phyloP scores from a whole-genome alignment of 1,284 basidiomycete genomes.

The Tausonia pullulans region DNA sequence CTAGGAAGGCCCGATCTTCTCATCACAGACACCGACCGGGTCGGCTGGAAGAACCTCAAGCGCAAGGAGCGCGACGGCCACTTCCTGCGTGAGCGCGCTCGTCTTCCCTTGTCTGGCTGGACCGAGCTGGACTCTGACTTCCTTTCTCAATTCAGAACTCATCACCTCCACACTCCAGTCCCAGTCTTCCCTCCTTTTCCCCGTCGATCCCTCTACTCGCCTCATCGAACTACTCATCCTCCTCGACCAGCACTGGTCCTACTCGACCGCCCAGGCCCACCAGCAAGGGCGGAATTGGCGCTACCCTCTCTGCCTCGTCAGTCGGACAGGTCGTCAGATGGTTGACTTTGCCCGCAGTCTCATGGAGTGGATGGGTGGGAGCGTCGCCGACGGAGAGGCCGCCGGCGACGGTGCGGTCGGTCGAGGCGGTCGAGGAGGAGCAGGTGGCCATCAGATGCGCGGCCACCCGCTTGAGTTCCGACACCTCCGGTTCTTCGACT shows the following conservation, averaged over 20 bases:
- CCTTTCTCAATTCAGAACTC: slow-evolving; percentile 45
- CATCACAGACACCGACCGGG: slow-evolving; percentile 84
- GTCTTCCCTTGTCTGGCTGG: background rate
- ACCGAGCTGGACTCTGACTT: background rate
- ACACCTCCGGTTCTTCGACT: slow-evolving; percentile 79
- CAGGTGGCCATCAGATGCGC: slow-evolving; percentile 48
- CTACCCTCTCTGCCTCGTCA: slow-evolving; percentile 80
- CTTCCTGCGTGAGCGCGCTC: slow-evolving; percentile 54
- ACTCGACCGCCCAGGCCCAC: slow-evolving; percentile 51
- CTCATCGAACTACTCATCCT: slow-evolving; percentile 87
- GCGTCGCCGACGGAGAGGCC: slow-evolving; percentile 76
- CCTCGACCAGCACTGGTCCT: slow-evolving; percentile 96
- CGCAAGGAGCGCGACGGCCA: slow-evolving; percentile 84
- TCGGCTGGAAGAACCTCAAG: slow-evolving; percentile 67
- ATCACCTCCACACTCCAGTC: slow-evolving; percentile 71
- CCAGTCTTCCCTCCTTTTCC: slow-evolving; percentile 76
- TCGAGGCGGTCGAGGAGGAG: slow-evolving; percentile 30
- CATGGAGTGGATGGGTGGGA: slow-evolving; percentile 98
- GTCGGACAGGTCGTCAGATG: slow-evolving; percentile 84
- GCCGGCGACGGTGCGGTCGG: slow-evolving; percentile 53
- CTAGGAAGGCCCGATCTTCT: slow-evolving; percentile 80
- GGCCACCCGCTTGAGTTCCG: slow-evolving; percentile 37
- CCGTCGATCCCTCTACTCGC: slow-evolving; percentile 86
- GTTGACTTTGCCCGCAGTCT: slow-evolving; percentile 87
- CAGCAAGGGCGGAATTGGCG: slow-evolving; percentile 25